Base-by-base conservation (phyloP, 2,329 filamentous ascomycete genomes). In the Septoria linicola region DNA sequence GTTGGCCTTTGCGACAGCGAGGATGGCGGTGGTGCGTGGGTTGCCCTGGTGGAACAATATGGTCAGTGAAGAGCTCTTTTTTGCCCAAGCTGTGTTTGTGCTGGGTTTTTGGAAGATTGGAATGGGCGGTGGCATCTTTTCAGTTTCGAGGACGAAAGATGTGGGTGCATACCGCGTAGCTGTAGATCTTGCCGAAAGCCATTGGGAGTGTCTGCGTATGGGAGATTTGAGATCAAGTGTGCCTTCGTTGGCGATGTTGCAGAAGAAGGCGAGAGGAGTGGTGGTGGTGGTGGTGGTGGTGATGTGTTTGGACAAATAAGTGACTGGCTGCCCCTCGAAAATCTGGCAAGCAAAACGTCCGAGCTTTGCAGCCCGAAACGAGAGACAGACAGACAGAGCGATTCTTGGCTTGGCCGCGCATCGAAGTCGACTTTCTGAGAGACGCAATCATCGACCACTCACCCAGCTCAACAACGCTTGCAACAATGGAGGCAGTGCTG, bases 1-100 rank as follows among this genome's bases (percentile, higher is more conserved):
- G 78, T 97, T 97, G 79, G 89, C 90, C 86, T 99, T 97, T 68
- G 93, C 93, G 71, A 96, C 89, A 67, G 89, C 91, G 73, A 86
- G 83, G 76, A 96, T 88, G 73, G 85, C 85, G 69, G 87, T 88
- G 74, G 87, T 88, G 80, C 92, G 91, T 76, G 88, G 80, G 83
- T 96, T 96, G 72, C 81, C 82, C 91, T 96, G 55, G 17, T 19
- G 17, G 36, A 41, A 17, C 13, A 8, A 39, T 21, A 5, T 10
- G 23, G 36, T 39, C 17, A 39, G 36, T 20, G 13, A 5, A 39
- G 20, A 37, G 45, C 32, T 47, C 41, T 34, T 52, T 54, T 39
- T 40, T 42, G 27, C 44, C 42, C n/a, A n/a, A n/a, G n/a, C n/a
- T n/a, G n/a, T n/a, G n/a, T n/a, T n/a, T n/a, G n/a, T 21, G 41